These are phyloP conservation scores for Nematocida sp. DNA, from an alignment of 371 early-diverging fungal genomes.

Conservation along the genomic window DNA sequence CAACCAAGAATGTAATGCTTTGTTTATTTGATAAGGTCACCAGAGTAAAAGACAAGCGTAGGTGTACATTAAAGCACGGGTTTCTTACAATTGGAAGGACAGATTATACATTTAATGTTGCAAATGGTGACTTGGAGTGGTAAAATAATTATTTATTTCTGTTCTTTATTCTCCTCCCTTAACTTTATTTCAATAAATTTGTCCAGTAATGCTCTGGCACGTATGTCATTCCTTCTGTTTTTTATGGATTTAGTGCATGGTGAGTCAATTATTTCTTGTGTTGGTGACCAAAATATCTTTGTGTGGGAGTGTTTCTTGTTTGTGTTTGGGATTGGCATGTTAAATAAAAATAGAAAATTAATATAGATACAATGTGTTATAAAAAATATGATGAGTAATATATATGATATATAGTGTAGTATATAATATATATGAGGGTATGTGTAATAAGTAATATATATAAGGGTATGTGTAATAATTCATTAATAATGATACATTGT, in stretches of 20 bases:
- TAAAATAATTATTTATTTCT: constrained; percentile 17
- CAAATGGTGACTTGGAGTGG: constrained; percentile 71
- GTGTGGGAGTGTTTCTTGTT: background rate
- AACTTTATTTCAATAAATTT: constrained; percentile 52
- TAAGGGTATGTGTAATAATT: too few relatives aligned
- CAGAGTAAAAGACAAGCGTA: constrained; percentile 69
- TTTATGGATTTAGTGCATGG: constrained; percentile 50
- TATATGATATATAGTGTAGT: background rate
- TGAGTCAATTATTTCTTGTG: constrained; percentile 47
- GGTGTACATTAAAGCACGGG: constrained; percentile 70
- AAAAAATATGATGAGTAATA: background rate
- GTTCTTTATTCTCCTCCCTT: constrained; percentile 33
- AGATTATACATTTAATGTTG: constrained; percentile 69
- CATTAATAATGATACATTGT: too few relatives aligned
- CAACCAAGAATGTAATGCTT: constrained; percentile 64
- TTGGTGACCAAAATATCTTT: constrained; percentile 36
- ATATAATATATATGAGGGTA: too few relatives aligned
- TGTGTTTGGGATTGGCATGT: background rate
- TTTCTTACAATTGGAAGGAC: constrained; percentile 68
- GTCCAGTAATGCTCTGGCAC: constrained; percentile 42
- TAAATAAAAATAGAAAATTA: constrained; percentile 18
- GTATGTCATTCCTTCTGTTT: constrained; percentile 28
- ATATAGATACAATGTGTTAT: constrained; percentile 8
- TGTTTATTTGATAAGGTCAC: constrained; percentile 71
- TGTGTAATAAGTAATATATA: too few relatives aligned